Evolutionary conservation across 805 yeast species (phyloP).

Genomic region (Nakazawaea populi): DNA sequence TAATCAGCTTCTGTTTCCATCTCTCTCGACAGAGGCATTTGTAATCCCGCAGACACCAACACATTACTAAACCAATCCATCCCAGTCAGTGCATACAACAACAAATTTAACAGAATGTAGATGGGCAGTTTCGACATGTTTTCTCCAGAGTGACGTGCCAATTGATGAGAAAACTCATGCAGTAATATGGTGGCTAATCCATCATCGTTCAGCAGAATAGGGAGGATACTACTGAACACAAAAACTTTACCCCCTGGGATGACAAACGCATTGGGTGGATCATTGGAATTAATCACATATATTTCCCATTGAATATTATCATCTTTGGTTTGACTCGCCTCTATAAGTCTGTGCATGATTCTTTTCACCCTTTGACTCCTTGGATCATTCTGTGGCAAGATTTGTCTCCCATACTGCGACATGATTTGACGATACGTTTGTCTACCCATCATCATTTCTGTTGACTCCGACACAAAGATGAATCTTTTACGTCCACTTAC

Average conservation of each 20-base stretch:
- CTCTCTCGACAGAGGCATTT: slow-evolving; percentile 82
- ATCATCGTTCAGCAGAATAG: slow-evolving; percentile 75
- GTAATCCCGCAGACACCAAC: slow-evolving; percentile 48
- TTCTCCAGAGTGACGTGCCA: slow-evolving; percentile 89
- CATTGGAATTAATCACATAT: slow-evolving; percentile 63
- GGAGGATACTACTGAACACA: slow-evolving; percentile 73
- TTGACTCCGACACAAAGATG: slow-evolving; percentile 61
- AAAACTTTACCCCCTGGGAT: slow-evolving; percentile 95
- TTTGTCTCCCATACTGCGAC: slow-evolving; percentile 39
- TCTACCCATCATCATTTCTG: slow-evolving; percentile 60
- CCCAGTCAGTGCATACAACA: slow-evolving; percentile 59
- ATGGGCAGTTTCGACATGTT: slow-evolving; percentile 73
- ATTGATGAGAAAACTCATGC: slow-evolving; percentile 91
- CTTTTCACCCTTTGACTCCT: slow-evolving; percentile 45
- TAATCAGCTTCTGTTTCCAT: slow-evolving; percentile 97
- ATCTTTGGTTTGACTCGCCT: slow-evolving; percentile 36
- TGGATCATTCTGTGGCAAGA: slow-evolving; percentile 65
- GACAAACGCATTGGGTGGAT: slow-evolving; percentile 97
- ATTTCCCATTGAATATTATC: slow-evolving; percentile 58
- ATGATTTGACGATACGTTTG: slow-evolving; percentile 57
- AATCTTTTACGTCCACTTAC: slow-evolving; percentile 68
- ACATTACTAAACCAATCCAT: slow-evolving; percentile 45
- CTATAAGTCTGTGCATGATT: slow-evolving; percentile 61
- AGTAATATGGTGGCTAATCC: slow-evolving; percentile 93
- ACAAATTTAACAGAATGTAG: slow-evolving; percentile 46